Conservation (phyloP, 306 rosid species). For the Citrullus amarus region DNA sequence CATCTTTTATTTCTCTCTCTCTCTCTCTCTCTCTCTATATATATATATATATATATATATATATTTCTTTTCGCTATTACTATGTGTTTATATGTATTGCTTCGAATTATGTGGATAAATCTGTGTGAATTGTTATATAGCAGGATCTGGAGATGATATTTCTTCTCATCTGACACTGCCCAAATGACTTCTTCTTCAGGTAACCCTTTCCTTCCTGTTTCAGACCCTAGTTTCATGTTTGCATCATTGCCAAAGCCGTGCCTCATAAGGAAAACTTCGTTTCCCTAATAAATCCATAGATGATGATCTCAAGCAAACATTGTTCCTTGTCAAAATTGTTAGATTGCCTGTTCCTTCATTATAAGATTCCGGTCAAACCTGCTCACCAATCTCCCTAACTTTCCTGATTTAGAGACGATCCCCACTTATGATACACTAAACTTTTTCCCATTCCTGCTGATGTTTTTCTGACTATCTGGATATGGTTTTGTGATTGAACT, state of each 20-base stretch:
- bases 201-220: constrained; percentile 1
- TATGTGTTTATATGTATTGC: neutral
- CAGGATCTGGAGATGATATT: constrained; percentile 14
- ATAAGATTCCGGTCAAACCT: neutral
- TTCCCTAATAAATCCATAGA: neutral
- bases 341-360: neutral
- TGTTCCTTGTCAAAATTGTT: neutral
- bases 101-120: neutral
- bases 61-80: no score
- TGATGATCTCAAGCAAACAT: neutral
- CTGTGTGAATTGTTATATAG: constrained; percentile 10
- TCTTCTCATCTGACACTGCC: neutral
- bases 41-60: neutral
- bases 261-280: neutral
- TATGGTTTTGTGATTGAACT: neutral
- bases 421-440: neutral
- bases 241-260: neutral
- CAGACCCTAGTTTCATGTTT: neutral
- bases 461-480: neutral
- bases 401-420: neutral
- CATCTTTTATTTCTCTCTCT: neutral
- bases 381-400: neutral
- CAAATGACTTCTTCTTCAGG: constrained; percentile 10
- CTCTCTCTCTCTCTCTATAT: neutral
- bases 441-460: neutral